phyloP scores from a whole-genome alignment of 768 basidiomycete genomes.

The Tricholoma flavovirens region DNA sequence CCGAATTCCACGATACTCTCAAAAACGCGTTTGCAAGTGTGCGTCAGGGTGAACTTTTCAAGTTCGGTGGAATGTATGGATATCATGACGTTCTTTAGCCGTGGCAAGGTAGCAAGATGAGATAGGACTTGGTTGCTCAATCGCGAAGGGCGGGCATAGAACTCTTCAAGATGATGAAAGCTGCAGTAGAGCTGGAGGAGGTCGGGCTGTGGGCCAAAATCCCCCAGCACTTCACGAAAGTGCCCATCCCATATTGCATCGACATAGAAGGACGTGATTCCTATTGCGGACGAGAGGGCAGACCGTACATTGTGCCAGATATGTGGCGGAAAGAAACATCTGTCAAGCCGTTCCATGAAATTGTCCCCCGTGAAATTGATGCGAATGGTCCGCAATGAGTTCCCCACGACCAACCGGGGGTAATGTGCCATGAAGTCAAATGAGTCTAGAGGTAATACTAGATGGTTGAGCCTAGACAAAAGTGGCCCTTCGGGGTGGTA shows the following conservation, averaged over 20 bases:
- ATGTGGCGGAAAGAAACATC: neutral
- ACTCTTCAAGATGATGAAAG: neutral
- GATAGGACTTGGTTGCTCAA: neutral
- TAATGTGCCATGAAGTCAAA: conserved; percentile 1
- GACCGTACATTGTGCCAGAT: neutral
- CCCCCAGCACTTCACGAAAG: neutral
- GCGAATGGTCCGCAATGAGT: neutral
- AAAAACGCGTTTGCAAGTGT: neutral
- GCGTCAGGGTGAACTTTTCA: neutral
- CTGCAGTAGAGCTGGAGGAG: neutral
- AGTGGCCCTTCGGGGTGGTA: neutral
- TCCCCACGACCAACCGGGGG: conserved; percentile 1
- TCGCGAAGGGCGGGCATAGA: neutral
- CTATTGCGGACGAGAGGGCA: neutral
- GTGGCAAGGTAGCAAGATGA: conserved; percentile 4
- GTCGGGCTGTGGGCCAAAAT: neutral
- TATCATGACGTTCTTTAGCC: conserved; percentile 1
- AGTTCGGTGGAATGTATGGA: conserved; percentile 1
- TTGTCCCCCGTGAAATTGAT: neutral
- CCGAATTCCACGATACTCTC: neutral
- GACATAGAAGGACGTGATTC: neutral
- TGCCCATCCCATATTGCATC: neutral
- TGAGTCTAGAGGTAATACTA: neutral
- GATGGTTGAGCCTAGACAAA: conserved; percentile 4
- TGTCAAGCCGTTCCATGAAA: neutral